A percentile compares a stretch with the other conserved stretches of the same genome.
phyloP scores from a whole-genome alignment of 2,329 filamentous ascomycete species.

The Metarhizium humberi region DNA sequence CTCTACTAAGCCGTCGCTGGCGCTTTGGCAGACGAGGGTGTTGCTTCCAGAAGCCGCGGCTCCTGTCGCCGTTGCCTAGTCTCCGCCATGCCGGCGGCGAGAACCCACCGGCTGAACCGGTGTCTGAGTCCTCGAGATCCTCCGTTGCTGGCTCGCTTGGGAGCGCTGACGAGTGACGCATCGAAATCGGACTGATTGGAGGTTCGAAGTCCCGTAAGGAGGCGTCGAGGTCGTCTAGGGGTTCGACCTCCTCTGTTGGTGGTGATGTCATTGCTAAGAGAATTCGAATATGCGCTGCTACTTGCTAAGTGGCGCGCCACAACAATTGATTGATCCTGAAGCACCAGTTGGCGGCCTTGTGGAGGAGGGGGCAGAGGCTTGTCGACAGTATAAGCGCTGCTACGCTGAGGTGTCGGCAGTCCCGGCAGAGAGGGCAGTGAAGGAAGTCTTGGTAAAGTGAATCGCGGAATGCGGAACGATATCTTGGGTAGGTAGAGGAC shows the following conservation, averaged over 20 bases:
- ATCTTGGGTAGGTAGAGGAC: conserved; percentile 36
- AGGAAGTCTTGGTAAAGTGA: conserved; percentile 23
- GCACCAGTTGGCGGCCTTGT: conserved; percentile 17
- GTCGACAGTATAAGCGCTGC: conserved; percentile 9
- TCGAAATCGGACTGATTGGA: conserved; percentile 28
- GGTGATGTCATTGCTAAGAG: conserved; percentile 7
- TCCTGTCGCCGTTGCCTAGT: conserved; percentile 49
- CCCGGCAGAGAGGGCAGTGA: conserved; percentile 1
- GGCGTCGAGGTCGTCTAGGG: conserved; percentile 35
- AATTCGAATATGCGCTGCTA: conserved; percentile 9
- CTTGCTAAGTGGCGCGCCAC: conserved; percentile 8
- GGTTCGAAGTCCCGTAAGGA: conserved; percentile 47
- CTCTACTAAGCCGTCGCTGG: conserved; percentile 4
- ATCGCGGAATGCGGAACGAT: conserved; percentile 22
- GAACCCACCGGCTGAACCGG: conserved; percentile 44
- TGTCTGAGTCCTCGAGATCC: conserved; percentile 35
- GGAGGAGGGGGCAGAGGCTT: conserved; percentile 19
- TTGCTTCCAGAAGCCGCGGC: conserved; percentile 47
- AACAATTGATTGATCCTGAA: conserved; percentile 23
- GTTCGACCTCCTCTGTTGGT: conserved; percentile 21
- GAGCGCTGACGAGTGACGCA: conserved; percentile 21
- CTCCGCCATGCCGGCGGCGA: conserved; percentile 53
- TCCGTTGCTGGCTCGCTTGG: conserved; percentile 26
- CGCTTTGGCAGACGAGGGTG: not conserved
- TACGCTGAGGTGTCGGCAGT: conserved; percentile 2